phyloP scores from a whole-genome alignment of 257 asterid genomes.

The Capsicum chinense region DNA sequence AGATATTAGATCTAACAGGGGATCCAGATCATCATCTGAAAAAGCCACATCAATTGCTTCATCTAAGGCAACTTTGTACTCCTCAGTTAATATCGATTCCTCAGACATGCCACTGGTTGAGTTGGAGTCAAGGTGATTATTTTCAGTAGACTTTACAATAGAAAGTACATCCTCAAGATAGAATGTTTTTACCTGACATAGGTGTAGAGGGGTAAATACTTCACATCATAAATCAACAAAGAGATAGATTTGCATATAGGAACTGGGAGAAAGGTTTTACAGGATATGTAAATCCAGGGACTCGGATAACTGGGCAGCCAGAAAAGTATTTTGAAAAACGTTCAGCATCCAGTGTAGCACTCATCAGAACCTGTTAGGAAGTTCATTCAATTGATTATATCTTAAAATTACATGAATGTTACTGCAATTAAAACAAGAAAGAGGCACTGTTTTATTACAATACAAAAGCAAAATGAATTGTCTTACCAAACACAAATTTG shows the following conservation, averaged over 20 bases:
- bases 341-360: conserved; percentile 95
- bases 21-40: conserved; percentile 66
- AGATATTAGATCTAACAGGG: conserved; percentile 72
- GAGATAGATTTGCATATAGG: conserved; percentile 23
- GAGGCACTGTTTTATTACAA: background rate
- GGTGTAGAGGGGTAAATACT: conserved; percentile 15
- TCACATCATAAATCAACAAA: conserved; percentile 32
- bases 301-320: conserved; percentile 85
- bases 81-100: conserved; percentile 57
- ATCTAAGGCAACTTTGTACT: conserved; percentile 65
- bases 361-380: conserved; percentile 77
- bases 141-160: conserved; percentile 52
- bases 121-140: conserved; percentile 37
- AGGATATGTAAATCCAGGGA: conserved; percentile 94
- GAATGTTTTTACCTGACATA: conserved; percentile 68
- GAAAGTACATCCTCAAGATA: conserved; percentile 88
- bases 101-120: conserved; percentile 39
- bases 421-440: conserved; percentile 13
- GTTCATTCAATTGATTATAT: conserved; percentile 9
- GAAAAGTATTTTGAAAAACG: conserved; percentile 84
- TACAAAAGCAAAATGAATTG: conserved; percentile 24
- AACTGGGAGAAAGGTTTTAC: conserved; percentile 48
- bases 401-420: conserved; percentile 22
- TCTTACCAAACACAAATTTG: conserved; percentile 90
- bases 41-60: conserved; percentile 80